Evolutionary conservation across 208 protist genomes (phyloP), one percentile per base, ranked within the genome.

Genomic region (Sergeia podlipaevii): DNA sequence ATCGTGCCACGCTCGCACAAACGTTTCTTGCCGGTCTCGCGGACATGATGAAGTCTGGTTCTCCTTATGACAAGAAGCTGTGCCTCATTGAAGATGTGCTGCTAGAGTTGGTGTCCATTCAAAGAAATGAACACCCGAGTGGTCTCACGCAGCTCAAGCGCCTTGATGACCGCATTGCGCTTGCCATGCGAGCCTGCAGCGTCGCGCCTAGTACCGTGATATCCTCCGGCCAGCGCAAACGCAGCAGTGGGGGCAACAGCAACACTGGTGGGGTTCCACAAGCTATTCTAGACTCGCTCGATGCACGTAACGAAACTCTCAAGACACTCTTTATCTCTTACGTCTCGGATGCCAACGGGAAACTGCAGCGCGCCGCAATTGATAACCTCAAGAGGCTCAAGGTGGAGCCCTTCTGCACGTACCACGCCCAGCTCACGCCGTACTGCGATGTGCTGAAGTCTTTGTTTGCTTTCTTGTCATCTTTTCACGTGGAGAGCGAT

Each of bases 401-500:
- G 46, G 80, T 91, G 15, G 54, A 57, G 54, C 89, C 89, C 13
- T 95, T 80, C 55, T 5, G 26, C 39, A 60, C 62, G 15, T 78
- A 91, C 54, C 63, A 89, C 68, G 64, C 50, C 0, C 67, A 89
- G 44, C 58, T 95, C 20, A 45, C 59, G 20, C 89, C 89, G n/a
- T 95, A 79, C 56, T 81, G 73, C 56, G 89, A 90, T 55, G 74
- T 52, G 13, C 80, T 81, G 64, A 82, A 89, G 49, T 61, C 61
- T n/a, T 69, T 91, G 20, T 95, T 95, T 54, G 37, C 59, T 20
- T 95, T 95, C 54, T 61, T 95, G 18, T 65, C 66, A 33, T 77
- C 81, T 6, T 95, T 95, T 44, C 68, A 91, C 42, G 43, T 95
- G 7, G 74, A 86, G 48, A 84, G 39, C 34, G 89, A 92, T 50